Evolutionary conservation across 1,139 yeast genomes (phyloP).

Genomic region (Suhomyces guaymorum): DNA sequence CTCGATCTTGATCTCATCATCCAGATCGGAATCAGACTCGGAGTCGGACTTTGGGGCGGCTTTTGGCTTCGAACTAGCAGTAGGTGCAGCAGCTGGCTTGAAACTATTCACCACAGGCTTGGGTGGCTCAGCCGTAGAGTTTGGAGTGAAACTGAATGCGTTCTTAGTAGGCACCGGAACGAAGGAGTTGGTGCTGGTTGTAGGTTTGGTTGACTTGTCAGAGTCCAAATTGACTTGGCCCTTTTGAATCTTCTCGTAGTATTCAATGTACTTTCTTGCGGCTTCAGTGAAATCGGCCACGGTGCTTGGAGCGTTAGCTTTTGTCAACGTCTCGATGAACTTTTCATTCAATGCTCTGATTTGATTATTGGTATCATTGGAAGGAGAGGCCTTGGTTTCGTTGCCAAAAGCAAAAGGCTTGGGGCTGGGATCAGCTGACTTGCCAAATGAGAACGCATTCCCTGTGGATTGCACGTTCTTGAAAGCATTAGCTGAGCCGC

Average conservation of each 20-base stretch:
- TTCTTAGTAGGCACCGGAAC: neutral
- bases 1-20: constrained; percentile 48
- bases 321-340: constrained; percentile 53
- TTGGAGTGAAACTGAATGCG: constrained; percentile 3
- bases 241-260: constrained; percentile 44
- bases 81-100: neutral
- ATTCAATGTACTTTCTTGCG: constrained; percentile 61
- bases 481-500: constrained; percentile 5
- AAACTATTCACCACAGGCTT: no score
- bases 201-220: no score
- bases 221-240: no score
- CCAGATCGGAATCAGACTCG: constrained; percentile 37
- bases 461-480: neutral
- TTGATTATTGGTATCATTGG: constrained; percentile 39
- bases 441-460: constrained; percentile 2
- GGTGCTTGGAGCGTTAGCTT: constrained; percentile 45
- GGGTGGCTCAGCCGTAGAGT: no score
- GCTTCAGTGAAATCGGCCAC: constrained; percentile 59
- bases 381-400: no score
- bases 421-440: neutral
- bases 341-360: constrained; percentile 69
- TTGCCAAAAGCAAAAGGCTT: no score
- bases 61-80: constrained; percentile 1
- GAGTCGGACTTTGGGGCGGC: constrained; percentile 16
- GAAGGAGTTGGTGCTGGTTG: no score